phyloP scores from a whole-genome alignment of 148 eudicot genomes.

The Rhododendron williamsianum region DNA sequence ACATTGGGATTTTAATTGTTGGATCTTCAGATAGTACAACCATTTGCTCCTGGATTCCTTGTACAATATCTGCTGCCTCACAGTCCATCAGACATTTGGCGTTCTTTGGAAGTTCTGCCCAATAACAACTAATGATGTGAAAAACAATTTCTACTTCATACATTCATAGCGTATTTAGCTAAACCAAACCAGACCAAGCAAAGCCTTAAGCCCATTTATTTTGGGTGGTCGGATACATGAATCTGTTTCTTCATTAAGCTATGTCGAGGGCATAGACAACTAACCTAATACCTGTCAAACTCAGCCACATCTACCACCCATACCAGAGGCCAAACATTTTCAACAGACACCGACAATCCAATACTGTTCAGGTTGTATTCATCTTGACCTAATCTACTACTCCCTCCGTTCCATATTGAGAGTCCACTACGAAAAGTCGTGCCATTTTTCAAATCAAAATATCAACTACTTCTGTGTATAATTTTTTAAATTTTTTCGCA shows the following conservation, averaged over 20 bases:
- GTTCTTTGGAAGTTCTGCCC: conserved; percentile 64
- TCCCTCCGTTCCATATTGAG: too few species aligned
- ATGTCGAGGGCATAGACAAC: not conserved
- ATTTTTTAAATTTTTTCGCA: too few species aligned
- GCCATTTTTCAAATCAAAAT: too few species aligned
- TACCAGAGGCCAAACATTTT: not conserved
- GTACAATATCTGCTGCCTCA: conserved; percentile 81
- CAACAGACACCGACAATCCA: not conserved
- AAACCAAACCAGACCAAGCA: not conserved
- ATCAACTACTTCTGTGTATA: too few species aligned
- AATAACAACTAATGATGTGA: not conserved
- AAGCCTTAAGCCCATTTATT: not conserved
- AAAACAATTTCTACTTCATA: not conserved
- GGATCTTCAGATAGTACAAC: conserved; percentile 80
- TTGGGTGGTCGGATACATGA: not conserved
- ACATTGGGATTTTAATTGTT: conserved; percentile 76
- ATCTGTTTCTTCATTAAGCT: not conserved
- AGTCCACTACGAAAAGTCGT: too few species aligned
- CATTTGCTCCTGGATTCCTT: conserved; percentile 87
- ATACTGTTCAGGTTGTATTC: not conserved
- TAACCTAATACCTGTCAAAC: not conserved
- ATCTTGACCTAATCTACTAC: not conserved
- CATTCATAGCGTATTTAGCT: not conserved
- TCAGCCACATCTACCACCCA: not conserved
- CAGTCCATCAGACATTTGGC: conserved; percentile 77